Base-by-base conservation (phyloP, 2,329 filamentous ascomycete species). In the Moelleriella libera region DNA sequence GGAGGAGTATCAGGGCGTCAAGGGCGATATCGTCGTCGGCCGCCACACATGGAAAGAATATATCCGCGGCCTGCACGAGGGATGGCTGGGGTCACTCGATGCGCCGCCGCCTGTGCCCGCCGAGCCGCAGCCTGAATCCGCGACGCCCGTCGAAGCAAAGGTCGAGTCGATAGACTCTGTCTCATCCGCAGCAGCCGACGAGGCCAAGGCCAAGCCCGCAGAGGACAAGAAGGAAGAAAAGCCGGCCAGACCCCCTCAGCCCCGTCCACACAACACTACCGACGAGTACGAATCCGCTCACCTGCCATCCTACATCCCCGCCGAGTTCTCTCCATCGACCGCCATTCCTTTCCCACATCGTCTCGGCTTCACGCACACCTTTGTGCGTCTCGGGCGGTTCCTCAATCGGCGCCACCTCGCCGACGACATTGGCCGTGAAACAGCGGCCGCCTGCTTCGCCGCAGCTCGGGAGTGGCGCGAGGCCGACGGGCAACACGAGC, bases 11-110 rank as follows among this genome's bases (percentile, higher is more conserved):
- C 72, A 82, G 4, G 89, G 86, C 8, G 71, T 83, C 28, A 76
- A 76, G 52, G 92, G 92, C 43, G 90, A 97, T 60, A 74, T 98
- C 46, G 80, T 97, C 14, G 79, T 98, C 56, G 92, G 92, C 10
- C 73, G 90, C 48, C 85, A 96, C 61, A 83, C 90, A 8, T 98
- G 92, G 92, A 98, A 96, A 68, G 92, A 98, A 66, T 98, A 97
- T 63, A 71, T 97, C 29, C 76, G 89, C 49, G 92, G 92, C 43
- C 61, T 97, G 54, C 92, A 98, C 62, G 92, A 98, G 66, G 92
- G 92, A 48, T 98, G 92, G 90, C 69, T 98, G 29, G 90, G 92
- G 0, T 88, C 92, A 6, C 68, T 94, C 42, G 78, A 83, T 50
- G 66, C 84, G 2, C 57, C 61, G 30, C 60, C 67, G 47, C 49